Evolutionary conservation across 345 rosid genomes (phyloP).

Genomic region (Sonneratia caseolaris): DNA sequence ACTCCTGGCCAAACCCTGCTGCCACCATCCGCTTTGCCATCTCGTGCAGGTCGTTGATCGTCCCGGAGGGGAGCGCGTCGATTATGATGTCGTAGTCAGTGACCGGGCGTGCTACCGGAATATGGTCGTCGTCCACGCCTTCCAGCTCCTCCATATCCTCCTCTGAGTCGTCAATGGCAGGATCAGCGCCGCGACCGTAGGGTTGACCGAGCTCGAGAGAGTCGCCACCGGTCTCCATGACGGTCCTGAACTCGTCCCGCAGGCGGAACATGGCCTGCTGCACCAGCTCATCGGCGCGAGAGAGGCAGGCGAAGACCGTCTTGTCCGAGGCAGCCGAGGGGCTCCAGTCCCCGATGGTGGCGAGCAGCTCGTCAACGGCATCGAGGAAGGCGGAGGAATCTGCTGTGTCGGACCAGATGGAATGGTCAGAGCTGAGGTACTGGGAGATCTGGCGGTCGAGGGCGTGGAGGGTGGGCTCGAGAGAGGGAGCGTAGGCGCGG

Average conservation of each 20-base stretch:
- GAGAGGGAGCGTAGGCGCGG: conserved; percentile 24
- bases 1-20: conserved; percentile 63
- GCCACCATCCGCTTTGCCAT: conserved; percentile 82
- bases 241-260: conserved; percentile 62
- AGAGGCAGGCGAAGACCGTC: conserved; percentile 33
- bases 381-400: conserved; percentile 70
- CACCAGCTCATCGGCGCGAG: conserved; percentile 70
- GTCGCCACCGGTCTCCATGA: conserved; percentile 71
- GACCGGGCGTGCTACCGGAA: conserved; percentile 76
- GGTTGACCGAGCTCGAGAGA: conserved; percentile 32
- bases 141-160: conserved; percentile 16
- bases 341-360: conserved; percentile 38
- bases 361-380: conserved; percentile 56
- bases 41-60: conserved; percentile 70
- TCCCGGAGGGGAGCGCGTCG: conserved; percentile 79
- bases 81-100: conserved; percentile 66
- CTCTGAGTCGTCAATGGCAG: conserved; percentile 32
- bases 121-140: conserved; percentile 22
- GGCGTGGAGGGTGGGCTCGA: conserved; percentile 41
- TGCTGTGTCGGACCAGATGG: conserved; percentile 79
- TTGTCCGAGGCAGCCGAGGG: conserved; percentile 46
- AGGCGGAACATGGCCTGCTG: conserved; percentile 80
- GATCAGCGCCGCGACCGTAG: conserved; percentile 14
- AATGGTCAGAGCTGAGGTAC: conserved; percentile 47
- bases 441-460: conserved; percentile 70